Conservation (phyloP, 23 red algal species). For the Chondrus crispus region DNA sequence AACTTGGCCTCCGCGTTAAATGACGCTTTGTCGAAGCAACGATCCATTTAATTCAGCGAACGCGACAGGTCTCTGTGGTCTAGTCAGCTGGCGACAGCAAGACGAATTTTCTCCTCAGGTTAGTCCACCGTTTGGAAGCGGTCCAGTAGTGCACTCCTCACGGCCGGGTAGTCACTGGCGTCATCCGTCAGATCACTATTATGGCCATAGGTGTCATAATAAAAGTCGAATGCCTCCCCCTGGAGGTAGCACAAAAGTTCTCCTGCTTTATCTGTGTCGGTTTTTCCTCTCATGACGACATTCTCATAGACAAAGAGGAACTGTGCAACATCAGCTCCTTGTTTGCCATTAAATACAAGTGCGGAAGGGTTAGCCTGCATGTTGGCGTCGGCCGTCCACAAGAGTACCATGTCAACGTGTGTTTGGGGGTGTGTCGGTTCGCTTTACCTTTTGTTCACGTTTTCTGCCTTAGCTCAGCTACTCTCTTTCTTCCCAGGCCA, state of each 20-base stretch:
- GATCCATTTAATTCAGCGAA: not conserved
- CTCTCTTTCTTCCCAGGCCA: too few species aligned
- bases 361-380: not conserved
- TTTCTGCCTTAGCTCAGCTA: too few species aligned
- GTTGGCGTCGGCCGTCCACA: not conserved
- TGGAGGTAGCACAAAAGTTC: not conserved
- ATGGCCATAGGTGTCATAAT: not conserved
- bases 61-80: not conserved
- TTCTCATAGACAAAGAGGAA: not conserved
- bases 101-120: not conserved
- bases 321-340: not conserved
- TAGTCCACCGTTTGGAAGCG: not conserved
- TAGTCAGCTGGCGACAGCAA: not conserved
- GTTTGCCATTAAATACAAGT: not conserved
- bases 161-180: not conserved
- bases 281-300: not conserved
- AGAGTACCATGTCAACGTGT: constrained; percentile 10
- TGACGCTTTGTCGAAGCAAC: not conserved
- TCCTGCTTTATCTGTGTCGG: not conserved
- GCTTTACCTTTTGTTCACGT: too few species aligned
- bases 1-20: not conserved
- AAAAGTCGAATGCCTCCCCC: not conserved
- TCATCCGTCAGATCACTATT: not conserved
- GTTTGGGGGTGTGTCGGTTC: too few species aligned
- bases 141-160: not conserved